Evolutionary conservation across 495 filamentous ascomycete species (phyloP).

Genomic region (Collariella sp.): DNA sequence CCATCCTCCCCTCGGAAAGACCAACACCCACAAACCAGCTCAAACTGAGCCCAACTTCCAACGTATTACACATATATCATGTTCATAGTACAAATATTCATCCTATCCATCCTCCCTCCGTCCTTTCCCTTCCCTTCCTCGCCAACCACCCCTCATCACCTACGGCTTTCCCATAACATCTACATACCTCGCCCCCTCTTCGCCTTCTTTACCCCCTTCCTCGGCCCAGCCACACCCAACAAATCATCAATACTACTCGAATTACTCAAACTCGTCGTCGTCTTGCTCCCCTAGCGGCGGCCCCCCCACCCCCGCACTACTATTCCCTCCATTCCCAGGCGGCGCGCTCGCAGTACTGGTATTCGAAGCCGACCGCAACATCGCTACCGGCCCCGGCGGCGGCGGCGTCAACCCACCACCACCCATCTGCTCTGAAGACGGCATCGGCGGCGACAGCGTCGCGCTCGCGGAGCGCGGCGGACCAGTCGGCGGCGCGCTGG

Average conservation of each 20-base stretch:
- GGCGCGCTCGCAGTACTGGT: constrained; percentile 35
- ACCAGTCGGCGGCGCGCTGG: constrained; percentile 27
- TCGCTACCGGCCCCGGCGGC: constrained; percentile 33
- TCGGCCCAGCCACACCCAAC: constrained; percentile 56
- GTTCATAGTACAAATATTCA: not conserved
- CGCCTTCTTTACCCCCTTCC: constrained; percentile 62
- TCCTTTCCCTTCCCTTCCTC: not conserved
- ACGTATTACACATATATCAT: not conserved
- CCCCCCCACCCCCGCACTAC: not conserved
- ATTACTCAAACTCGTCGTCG: constrained; percentile 61
- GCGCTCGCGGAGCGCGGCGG: constrained; percentile 20
- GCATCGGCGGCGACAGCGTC: constrained; percentile 6
- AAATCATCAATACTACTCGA: constrained; percentile 83
- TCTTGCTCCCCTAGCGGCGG: constrained; percentile 35
- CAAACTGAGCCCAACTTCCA: too few relatives aligned
- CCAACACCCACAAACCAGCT: too few relatives aligned
- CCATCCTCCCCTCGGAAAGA: too few relatives aligned
- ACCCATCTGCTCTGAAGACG: not conserved
- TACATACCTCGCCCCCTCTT: constrained; percentile 78
- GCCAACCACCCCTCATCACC: not conserved
- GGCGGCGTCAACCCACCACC: not conserved
- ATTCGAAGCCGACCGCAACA: constrained; percentile 37
- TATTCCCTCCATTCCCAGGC: constrained; percentile 12
- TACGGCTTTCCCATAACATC: constrained; percentile 73
- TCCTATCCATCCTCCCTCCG: not conserved